Percentiles rank a stretch among this genome's conserved stretches.
Evolutionary conservation across 139 green algal species (phyloP).

Genomic region (Picochlorum sp.): DNA sequence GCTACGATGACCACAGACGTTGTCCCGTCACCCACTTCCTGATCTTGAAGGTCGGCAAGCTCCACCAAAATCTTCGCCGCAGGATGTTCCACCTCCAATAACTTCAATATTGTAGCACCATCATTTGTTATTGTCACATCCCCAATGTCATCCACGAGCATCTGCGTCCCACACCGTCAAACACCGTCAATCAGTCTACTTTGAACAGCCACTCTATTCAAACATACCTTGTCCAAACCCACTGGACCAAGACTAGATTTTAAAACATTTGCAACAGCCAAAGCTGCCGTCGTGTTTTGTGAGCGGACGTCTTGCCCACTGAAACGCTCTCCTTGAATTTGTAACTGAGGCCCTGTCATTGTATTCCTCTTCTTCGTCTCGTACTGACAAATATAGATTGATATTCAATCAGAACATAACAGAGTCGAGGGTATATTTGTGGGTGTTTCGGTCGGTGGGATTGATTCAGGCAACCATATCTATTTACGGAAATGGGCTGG

Average conservation of each 20-base stretch:
- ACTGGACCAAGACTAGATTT: conserved; percentile 93
- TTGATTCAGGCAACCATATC: too few relatives aligned
- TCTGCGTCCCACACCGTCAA: conserved; percentile 50
- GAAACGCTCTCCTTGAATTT: conserved; percentile 72
- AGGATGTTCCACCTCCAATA: conserved; percentile 97
- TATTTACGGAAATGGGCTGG: too few relatives aligned
- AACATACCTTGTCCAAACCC: conserved; percentile 91
- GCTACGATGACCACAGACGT: conserved; percentile 97
- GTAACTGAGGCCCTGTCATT: conserved; percentile 31
- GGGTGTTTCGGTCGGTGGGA: too few relatives aligned
- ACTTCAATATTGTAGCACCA: conserved; percentile 96
- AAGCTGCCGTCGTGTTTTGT: conserved; percentile 89
- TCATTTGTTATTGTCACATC: conserved; percentile 99
- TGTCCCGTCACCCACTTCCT: conserved; percentile 97
- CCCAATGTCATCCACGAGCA: conserved; percentile 99
- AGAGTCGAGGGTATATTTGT: too few relatives aligned
- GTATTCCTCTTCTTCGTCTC: conserved; percentile 9
- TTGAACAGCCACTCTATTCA: too few relatives aligned
- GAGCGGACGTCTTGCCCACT: conserved; percentile 87
- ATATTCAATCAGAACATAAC: too few relatives aligned
- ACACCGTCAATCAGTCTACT: too few relatives aligned
- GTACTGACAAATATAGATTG: too few relatives aligned
- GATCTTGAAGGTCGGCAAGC: conserved; percentile 94
- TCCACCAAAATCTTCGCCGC: conserved; percentile 99
- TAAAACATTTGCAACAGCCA: conserved; percentile 94